phyloP scores from a whole-genome alignment of 805 yeast species.

The Candida saitoana region DNA sequence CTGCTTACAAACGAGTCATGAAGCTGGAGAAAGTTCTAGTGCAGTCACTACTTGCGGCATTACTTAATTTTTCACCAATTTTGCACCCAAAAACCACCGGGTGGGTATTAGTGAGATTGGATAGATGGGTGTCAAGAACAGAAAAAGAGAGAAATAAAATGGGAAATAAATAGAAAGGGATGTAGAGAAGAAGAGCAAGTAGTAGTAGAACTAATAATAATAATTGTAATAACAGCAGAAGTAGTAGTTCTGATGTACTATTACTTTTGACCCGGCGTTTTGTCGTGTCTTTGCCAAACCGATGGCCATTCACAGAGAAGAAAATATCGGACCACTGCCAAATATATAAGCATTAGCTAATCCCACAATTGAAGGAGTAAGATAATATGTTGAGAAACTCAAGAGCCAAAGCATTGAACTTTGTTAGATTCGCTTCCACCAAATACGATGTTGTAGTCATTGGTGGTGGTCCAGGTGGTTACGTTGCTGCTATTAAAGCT shows the following conservation, averaged over 20 bases:
- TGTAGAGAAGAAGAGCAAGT: not conserved
- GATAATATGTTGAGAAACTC: slow-evolving; percentile 19
- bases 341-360: not conserved
- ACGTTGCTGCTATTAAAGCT: slow-evolving; percentile 97
- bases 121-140: not conserved
- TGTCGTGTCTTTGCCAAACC: not conserved
- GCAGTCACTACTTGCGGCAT: not conserved
- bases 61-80: not conserved
- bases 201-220: not conserved
- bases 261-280: too few relatives aligned
- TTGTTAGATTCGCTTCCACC: slow-evolving; percentile 40
- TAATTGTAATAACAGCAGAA: not conserved
- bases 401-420: slow-evolving; percentile 17
- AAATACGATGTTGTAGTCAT: slow-evolving; percentile 86
- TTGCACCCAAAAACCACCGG: slow-evolving; percentile 1
- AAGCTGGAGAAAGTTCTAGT: too few relatives aligned
- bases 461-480: slow-evolving; percentile 99
- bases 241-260: too few relatives aligned
- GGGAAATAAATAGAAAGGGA: not conserved
- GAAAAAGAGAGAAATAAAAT: not conserved
- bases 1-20: not conserved
- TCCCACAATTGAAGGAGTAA: not conserved
- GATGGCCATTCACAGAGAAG: too few relatives aligned
- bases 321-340: slow-evolving; percentile 1
- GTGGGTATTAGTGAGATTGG: not conserved